Conservation (phyloP, 345 rosid genomes). For the Erysimum cheiranthoides region DNA sequence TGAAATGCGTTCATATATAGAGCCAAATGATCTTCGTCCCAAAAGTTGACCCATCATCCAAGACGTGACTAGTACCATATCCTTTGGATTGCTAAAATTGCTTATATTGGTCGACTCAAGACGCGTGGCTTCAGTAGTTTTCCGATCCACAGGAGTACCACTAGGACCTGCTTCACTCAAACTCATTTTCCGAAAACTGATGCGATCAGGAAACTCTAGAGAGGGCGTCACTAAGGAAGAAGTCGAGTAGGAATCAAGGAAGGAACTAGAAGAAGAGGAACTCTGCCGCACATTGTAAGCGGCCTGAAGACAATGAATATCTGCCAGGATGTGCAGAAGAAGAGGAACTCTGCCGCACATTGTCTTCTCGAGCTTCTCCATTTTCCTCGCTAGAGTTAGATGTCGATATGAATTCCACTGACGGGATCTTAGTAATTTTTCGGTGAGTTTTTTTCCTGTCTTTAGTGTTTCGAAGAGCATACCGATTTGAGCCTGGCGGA, state of each 20-base stretch:
- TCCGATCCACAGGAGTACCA: slow-evolving; percentile 49
- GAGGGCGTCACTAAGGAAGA: background rate
- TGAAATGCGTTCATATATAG: slow-evolving; percentile 84
- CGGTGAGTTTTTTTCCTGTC: slow-evolving; percentile 58
- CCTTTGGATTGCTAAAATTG: too few species aligned
- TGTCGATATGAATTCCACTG: slow-evolving; percentile 75
- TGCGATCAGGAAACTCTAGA: background rate
- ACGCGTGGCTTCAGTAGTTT: too few species aligned
- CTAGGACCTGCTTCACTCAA: slow-evolving; percentile 37
- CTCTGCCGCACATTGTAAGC: too few species aligned
- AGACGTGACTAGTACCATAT: too few species aligned
- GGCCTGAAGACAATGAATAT: too few species aligned
- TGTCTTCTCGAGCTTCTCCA: slow-evolving; percentile 74
- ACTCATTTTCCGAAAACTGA: background rate
- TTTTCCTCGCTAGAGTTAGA: slow-evolving; percentile 55
- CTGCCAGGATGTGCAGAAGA: too few species aligned
- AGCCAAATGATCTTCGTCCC: slow-evolving; percentile 90
- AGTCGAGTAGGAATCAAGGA: background rate
- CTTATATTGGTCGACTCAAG: too few species aligned
- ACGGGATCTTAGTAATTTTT: slow-evolving; percentile 48
- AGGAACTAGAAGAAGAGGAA: background rate
- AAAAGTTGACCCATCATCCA: slow-evolving; percentile 81
- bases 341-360: too few species aligned
- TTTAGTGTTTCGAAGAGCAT: slow-evolving; percentile 50
- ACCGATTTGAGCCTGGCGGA: slow-evolving; percentile 75